Conservation (phyloP, 1,139 yeast genomes). For the Diutina scorzettiae region DNA sequence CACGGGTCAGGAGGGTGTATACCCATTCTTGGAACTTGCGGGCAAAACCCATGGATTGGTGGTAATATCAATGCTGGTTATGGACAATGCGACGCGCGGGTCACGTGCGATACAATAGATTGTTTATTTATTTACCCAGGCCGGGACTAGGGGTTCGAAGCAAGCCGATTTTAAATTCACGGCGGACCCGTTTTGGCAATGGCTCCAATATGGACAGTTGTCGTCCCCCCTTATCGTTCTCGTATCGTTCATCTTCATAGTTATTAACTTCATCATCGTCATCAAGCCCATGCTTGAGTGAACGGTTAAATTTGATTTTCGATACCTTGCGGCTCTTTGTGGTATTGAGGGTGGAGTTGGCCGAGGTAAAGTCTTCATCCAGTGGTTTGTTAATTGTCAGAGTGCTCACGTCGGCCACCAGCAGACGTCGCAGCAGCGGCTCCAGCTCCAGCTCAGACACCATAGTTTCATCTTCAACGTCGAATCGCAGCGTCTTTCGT, state of each 20-base stretch:
- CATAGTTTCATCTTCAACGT: not conserved
- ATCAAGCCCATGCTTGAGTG: not conserved
- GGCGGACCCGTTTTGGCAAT: not conserved
- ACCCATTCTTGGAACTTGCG: conserved; percentile 28
- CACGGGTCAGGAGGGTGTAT: conserved; percentile 55
- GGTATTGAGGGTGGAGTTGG: not conserved
- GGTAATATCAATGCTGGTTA: not conserved
- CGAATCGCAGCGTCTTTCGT: not conserved
- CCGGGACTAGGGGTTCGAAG: no score
- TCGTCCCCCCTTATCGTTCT: no score
- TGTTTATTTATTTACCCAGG: no score
- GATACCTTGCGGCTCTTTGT: not conserved
- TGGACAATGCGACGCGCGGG: not conserved
- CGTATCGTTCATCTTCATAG: not conserved
- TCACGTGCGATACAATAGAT: no score
- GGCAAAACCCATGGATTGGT: not conserved
- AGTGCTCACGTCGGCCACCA: not conserved
- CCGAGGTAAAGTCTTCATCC: not conserved
- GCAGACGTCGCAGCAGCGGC: no score
- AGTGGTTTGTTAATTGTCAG: not conserved
- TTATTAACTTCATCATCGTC: conserved; percentile 1
- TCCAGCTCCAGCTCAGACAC: no score
- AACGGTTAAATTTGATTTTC: not conserved
- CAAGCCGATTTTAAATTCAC: not conserved
- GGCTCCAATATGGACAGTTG: not conserved